These are phyloP conservation scores for Lachnellula subtilissima DNA, from an alignment of 2,329 filamentous ascomycete genomes.

Conservation along the genomic window DNA sequence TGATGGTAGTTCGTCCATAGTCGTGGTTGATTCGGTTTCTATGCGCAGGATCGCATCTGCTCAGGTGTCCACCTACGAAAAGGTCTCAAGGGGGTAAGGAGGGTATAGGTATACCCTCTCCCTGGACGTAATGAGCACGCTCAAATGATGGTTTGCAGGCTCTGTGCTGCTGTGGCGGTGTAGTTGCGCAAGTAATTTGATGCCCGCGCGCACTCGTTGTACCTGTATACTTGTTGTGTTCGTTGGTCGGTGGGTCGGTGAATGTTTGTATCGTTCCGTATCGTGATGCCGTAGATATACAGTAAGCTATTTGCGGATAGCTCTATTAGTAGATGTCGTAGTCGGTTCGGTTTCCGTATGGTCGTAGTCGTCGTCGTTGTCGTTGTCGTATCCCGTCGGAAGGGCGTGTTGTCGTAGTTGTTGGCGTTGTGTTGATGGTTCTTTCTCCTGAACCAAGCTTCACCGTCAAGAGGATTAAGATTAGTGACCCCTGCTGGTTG, in stretches of 20 bases:
- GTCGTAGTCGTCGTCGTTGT: slow-evolving; percentile 4
- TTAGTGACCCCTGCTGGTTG: slow-evolving; percentile 1
- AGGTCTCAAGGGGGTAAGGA: slow-evolving; percentile 1
- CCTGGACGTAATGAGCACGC: slow-evolving; percentile 1
- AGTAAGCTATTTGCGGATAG: slow-evolving; percentile 3
- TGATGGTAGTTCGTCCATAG: slow-evolving; percentile 50
- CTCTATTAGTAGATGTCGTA: slow-evolving; percentile 1
- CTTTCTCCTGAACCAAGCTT: slow-evolving; percentile 8
- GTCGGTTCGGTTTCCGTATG: slow-evolving; percentile 1
- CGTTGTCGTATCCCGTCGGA: slow-evolving; percentile 3
- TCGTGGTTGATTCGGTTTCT: slow-evolving; percentile 10
- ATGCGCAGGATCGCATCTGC: slow-evolving; percentile 15
- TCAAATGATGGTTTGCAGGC: slow-evolving; percentile 2
- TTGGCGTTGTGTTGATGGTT: slow-evolving; percentile 4
- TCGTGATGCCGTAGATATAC: slow-evolving; percentile 1
- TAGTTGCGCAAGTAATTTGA: slow-evolving; percentile 7
- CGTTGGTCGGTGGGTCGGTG: slow-evolving; percentile 1
- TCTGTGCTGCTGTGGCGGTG: slow-evolving; percentile 14
- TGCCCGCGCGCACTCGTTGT: slow-evolving; percentile 11
- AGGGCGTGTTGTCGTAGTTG: background rate
- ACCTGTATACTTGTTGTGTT: slow-evolving; percentile 1
- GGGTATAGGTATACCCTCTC: background rate
- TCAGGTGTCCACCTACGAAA: slow-evolving; percentile 7
- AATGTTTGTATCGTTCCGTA: background rate
- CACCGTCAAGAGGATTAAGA: background rate